Evolutionary conservation across 345 rosid genomes (phyloP), one percentile per base, ranked within the genome.

Genomic region (Salix purpurea): DNA sequence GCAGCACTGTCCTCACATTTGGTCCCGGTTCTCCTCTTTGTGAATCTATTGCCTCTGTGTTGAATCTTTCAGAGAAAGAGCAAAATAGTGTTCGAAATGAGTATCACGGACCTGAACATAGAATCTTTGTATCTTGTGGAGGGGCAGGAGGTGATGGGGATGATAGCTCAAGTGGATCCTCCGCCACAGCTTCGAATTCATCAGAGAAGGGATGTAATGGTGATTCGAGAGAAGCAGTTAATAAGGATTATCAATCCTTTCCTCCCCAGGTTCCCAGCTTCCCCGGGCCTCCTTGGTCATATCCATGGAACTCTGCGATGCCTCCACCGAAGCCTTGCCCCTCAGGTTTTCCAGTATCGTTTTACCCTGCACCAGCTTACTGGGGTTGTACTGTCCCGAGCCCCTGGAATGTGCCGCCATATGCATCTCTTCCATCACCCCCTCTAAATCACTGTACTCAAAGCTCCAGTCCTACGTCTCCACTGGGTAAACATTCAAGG

Each of bases 271-370:
- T 76, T 15, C 77, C 78, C 32, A 78, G 76, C 40, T 58, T 76
- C 32, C 46, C 65, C 28, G 74, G 74, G 37, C 65, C 52, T 21
- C 72, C 69, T 13, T 71, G 79, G 79, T 66, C 76, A 24, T 80
- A 40, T 67, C 76, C 84, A 21, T 81, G 90, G 86, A 84, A 28
- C 81, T 75, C 88, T 30, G 71, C 80, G 32, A 40, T 71, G 76
- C 65, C 76, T 70, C 52, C 77, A 21, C 48, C 86, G 19, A 9
- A 86, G 46, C 72, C 76, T 64, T 71, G 36, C 75, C 71, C 80
- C 60, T 52, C 83, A 60, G 80, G 77, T 24, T 81, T 42, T 77
- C 80, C 83, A 10, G 69, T 68, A 2, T 62, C 83, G 32, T 72
- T 76, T 73, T 81, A 24, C 24, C 77, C 77, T 1, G 52, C 40